A percentile compares a stretch with the other conserved stretches of the same genome.
Evolutionary conservation across 2,329 filamentous ascomycete genomes (phyloP).

Genomic region (Diaporthe citrichinensis): DNA sequence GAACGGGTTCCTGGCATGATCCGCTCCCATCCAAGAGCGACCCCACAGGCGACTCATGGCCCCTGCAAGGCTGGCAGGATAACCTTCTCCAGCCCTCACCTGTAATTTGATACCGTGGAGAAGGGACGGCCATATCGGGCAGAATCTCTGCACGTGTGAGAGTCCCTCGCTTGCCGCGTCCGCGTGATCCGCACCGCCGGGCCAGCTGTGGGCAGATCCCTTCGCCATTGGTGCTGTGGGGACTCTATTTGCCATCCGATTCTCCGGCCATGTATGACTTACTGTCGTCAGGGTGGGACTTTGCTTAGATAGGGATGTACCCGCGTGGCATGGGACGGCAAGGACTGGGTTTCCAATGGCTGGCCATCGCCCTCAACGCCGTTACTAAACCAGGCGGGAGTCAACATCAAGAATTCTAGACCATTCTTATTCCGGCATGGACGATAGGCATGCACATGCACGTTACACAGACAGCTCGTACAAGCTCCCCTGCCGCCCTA

Average conservation of each 20-base stretch:
- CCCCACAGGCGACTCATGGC: conserved; percentile 31
- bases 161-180: conserved; percentile 18
- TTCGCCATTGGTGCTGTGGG: conserved; percentile 2
- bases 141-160: conserved; percentile 17
- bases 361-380: too few relatives aligned
- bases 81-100: conserved; percentile 34
- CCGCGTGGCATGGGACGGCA: not conserved
- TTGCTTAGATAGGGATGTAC: conserved; percentile 6
- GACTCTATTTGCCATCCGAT: not conserved
- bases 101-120: conserved; percentile 37
- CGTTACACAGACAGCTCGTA: not conserved
- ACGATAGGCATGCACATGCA: not conserved
- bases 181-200: conserved; percentile 28
- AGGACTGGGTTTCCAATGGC: not conserved
- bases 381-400: not conserved
- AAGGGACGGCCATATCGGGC: conserved; percentile 22
- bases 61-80: conserved; percentile 33
- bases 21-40: conserved; percentile 3
- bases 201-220: conserved; percentile 25
- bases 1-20: conserved; percentile 30
- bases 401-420: conserved; percentile 12
- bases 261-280: conserved; percentile 25
- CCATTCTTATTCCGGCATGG: conserved; percentile 9
- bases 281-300: conserved; percentile 16
- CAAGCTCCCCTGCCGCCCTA: conserved; percentile 29